Conservation (phyloP, 345 rosid genomes). For the Draba incana region DNA sequence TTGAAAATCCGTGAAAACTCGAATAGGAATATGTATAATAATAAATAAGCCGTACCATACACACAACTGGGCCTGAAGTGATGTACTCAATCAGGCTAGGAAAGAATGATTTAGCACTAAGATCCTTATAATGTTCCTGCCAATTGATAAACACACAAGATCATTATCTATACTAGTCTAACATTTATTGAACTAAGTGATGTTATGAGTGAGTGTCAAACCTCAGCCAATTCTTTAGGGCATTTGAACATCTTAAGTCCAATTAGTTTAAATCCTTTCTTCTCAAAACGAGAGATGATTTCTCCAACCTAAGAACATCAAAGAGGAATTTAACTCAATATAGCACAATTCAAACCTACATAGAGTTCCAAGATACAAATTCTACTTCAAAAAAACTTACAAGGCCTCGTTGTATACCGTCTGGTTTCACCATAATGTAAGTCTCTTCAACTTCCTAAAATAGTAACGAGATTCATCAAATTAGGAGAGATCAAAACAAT, state of each 20-base stretch:
- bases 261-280: constrained; percentile 81
- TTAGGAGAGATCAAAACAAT: not conserved
- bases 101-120: constrained; percentile 79
- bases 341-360: not conserved
- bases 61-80: constrained; percentile 94
- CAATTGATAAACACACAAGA: constrained; percentile 18
- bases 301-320: constrained; percentile 78
- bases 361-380: not conserved
- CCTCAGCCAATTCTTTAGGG: constrained; percentile 91
- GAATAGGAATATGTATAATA: not conserved
- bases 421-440: constrained; percentile 94
- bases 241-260: constrained; percentile 90
- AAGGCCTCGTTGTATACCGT: constrained; percentile 92
- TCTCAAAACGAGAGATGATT: constrained; percentile 92
- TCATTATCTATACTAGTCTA: no score
- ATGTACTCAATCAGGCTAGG: constrained; percentile 79
- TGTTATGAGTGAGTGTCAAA: constrained; percentile 20
- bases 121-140: constrained; percentile 96
- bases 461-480: not conserved
- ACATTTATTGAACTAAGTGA: no score
- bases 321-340: not conserved
- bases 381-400: constrained; percentile 43
- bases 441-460: constrained; percentile 72
- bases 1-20: not conserved
- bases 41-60: constrained; percentile 69